Conservation (phyloP, 148 eudicot genomes). For the Talinum fruticosum region DNA sequence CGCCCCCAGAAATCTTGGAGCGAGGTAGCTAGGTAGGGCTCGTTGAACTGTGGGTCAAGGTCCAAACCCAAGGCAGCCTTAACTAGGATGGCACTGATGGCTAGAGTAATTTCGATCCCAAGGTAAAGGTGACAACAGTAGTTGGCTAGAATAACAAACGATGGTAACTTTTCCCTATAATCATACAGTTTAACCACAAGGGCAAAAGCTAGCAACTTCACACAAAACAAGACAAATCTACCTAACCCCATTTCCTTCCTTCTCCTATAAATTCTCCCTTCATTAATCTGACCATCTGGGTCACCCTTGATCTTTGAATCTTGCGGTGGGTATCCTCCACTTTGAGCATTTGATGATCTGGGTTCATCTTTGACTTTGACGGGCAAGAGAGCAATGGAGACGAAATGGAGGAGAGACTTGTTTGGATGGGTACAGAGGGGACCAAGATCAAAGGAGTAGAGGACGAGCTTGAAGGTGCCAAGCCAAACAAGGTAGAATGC, state of each 20-base stretch:
- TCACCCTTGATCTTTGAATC: neutral
- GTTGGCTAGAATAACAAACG: constrained; percentile 12
- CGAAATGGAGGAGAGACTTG: constrained; percentile 40
- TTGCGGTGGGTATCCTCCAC: neutral
- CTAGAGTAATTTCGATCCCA: constrained; percentile 34
- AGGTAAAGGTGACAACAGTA: constrained; percentile 46
- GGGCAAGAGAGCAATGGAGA: constrained; percentile 45
- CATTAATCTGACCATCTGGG: constrained; percentile 4
- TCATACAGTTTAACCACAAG: constrained; percentile 27
- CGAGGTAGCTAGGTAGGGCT: constrained; percentile 54
- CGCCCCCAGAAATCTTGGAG: constrained; percentile 72
- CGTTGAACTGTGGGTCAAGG: constrained; percentile 46
- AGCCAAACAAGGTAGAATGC: constrained; percentile 56
- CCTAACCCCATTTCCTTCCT: neutral
- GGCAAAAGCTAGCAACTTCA: constrained; percentile 29
- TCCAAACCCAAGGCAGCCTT: constrained; percentile 39
- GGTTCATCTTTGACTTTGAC: constrained; percentile 33
- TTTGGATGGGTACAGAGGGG: constrained; percentile 32
- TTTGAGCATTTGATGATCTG: constrained; percentile 13
- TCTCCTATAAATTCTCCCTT: neutral
- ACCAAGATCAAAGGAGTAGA: constrained; percentile 41
- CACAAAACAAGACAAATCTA: constrained; percentile 6
- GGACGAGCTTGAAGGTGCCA: constrained; percentile 51
- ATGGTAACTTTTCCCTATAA: constrained; percentile 23
- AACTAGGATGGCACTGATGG: constrained; percentile 31